Conservation (phyloP, 768 basidiomycete species). For the Lentinula sp. region DNA sequence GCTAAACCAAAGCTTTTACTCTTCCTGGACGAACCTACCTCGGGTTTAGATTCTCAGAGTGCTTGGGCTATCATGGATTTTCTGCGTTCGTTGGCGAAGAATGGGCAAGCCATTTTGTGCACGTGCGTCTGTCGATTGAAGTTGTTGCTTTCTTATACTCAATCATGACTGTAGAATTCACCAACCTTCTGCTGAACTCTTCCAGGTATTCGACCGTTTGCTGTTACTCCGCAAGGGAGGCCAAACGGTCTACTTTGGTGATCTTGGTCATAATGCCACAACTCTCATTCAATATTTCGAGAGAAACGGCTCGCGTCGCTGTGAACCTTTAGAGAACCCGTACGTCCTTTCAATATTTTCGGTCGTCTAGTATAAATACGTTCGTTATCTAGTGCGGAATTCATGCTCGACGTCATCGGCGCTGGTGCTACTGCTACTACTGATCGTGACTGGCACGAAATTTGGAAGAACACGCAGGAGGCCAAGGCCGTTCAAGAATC, state of each 20-base stretch:
- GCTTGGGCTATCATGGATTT: constrained; percentile 81
- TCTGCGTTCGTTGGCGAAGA: constrained; percentile 67
- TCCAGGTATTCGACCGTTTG: constrained; percentile 77
- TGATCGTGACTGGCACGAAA: constrained; percentile 45
- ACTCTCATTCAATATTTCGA: constrained; percentile 77
- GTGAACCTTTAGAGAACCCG: constrained; percentile 70
- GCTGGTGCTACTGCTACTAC: constrained; percentile 62
- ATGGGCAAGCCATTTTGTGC: constrained; percentile 88
- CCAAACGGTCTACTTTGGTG: constrained; percentile 68
- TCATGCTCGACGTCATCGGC: constrained; percentile 68
- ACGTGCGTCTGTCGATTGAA: constrained; percentile 41
- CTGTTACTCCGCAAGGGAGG: constrained; percentile 77
- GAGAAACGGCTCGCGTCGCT: constrained; percentile 55
- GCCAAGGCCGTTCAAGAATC: constrained; percentile 25
- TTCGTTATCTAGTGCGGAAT: constrained; percentile 40
- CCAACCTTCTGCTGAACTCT: constrained; percentile 80
- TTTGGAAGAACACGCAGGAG: constrained; percentile 54
- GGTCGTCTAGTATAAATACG: neutral
- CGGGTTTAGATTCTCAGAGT: constrained; percentile 77
- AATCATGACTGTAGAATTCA: constrained; percentile 22
- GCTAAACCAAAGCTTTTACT: constrained; percentile 80
- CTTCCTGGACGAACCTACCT: constrained; percentile 86
- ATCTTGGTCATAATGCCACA: constrained; percentile 55
- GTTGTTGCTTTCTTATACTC: neutral
- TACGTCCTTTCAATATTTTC: constrained; percentile 19